phyloP scores from a whole-genome alignment of 306 rosid species.

The Alnus glutinosa region DNA sequence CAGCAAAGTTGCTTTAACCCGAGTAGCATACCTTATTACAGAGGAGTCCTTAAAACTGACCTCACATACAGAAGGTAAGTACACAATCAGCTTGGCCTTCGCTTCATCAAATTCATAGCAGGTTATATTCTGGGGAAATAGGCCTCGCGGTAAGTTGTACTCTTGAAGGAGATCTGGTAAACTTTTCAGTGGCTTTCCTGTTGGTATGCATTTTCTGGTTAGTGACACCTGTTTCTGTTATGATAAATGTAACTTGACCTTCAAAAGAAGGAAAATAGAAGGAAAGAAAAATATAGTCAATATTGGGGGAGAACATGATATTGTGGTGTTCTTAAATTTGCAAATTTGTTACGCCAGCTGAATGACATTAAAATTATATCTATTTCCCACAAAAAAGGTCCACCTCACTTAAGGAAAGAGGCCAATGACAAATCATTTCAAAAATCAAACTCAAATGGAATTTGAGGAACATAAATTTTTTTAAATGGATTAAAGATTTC shows the following conservation, averaged over 20 bases:
- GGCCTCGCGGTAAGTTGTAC: constrained; percentile 82
- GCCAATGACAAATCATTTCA: background rate
- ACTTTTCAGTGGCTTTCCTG: constrained; percentile 79
- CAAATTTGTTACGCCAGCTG: background rate
- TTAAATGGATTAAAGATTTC: background rate
- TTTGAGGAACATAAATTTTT: background rate
- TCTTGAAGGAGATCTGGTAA: constrained; percentile 90
- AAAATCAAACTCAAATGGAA: background rate
- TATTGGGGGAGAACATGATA: background rate
- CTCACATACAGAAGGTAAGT: constrained; percentile 83
- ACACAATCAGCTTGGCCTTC: constrained; percentile 72
- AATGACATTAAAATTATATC: background rate
- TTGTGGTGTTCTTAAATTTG: background rate
- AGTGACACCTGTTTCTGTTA: background rate
- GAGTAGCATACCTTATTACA: constrained; percentile 59
- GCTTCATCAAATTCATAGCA: constrained; percentile 81
- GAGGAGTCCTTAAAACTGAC: constrained; percentile 93
- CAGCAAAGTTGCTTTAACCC: constrained; percentile 73
- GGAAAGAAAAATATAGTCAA: background rate
- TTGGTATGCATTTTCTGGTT: constrained; percentile 9
- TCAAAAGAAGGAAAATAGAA: background rate
- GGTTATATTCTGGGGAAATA: constrained; percentile 80
- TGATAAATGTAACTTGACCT: background rate
- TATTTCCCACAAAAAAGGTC: background rate
- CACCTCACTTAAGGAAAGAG: background rate